A percentile compares a stretch with the other conserved stretches of the same genome.
These are phyloP conservation scores for Selaginella moellendorffii DNA, from an alignment of 75 land plant genomes.

Conservation along the genomic window DNA sequence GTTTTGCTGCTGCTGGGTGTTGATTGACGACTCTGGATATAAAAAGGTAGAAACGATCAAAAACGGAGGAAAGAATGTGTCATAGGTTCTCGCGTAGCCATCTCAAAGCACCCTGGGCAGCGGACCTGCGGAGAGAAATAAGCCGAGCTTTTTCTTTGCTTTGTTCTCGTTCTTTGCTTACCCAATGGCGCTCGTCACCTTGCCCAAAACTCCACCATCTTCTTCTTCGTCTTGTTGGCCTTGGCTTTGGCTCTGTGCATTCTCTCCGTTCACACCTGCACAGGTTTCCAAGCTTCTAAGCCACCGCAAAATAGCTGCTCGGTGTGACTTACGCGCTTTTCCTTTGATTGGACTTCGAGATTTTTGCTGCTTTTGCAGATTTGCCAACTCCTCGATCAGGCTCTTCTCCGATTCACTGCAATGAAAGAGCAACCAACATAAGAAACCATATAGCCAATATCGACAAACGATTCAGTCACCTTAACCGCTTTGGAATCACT, in stretches of 20 bases:
- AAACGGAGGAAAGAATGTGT: neutral
- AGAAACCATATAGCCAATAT: neutral
- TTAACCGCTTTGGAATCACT: constrained; percentile 66
- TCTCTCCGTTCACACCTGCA: neutral
- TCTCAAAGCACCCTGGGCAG: constrained; percentile 15
- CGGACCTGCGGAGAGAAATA: constrained; percentile 14
- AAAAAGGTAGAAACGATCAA: neutral
- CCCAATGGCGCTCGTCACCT: constrained; percentile 23
- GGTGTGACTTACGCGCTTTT: neutral
- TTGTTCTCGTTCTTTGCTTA: too few species aligned
- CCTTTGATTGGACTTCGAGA: constrained; percentile 2
- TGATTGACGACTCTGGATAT: neutral
- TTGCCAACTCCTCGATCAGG: constrained; percentile 51
- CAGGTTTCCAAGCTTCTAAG: constrained; percentile 3
- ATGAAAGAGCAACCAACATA: neutral
- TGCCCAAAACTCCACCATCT: constrained; percentile 23
- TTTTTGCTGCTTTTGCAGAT: constrained; percentile 23
- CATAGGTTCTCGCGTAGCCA: constrained; percentile 16
- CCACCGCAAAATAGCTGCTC: constrained; percentile 1
- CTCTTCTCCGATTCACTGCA: constrained; percentile 45
- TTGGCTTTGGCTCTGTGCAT: constrained; percentile 1
- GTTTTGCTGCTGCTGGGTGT: too few species aligned
- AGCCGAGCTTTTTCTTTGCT: too few species aligned
- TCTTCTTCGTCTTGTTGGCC: constrained; percentile 1
- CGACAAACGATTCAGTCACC: constrained; percentile 22